Evolutionary conservation across 2,329 filamentous ascomycete species (phyloP), one percentile per base, ranked within the genome.

Genomic region (Ophiognomonia clavigignenti-juglandacearum): DNA sequence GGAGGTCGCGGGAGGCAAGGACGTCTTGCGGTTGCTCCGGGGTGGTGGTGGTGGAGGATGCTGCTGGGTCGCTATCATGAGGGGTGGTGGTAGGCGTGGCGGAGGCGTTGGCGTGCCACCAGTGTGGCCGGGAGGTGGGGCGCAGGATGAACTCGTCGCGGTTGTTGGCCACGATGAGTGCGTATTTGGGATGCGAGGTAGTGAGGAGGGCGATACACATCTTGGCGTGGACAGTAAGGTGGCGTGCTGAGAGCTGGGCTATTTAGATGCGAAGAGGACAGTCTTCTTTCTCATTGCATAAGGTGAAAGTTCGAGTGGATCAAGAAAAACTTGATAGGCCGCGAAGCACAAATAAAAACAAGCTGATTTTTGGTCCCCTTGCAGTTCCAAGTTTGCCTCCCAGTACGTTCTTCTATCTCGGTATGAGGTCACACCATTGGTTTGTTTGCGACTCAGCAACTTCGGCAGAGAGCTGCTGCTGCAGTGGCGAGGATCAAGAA

Each of bases 191-290:
- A 61, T 91, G 86, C 38, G 83, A 76, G 16, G 86, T 91, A 22
- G 86, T 88, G 49, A 88, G 70, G 38, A 91, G 71, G 40, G 82
- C 83, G 67, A 91, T 90, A 62, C 87, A 91, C 86, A 91, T 91
- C n/a, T n/a, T n/a, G n/a, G n/a, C n/a, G n/a, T n/a, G n/a, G n/a
- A n/a, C n/a, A n/a, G n/a, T n/a, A n/a, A n/a, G 47, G 41, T 64
- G 52, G 13, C 10, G 24, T 26, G 24, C 10, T 26, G n/a, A n/a
- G 32, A 34, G 11, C 8, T 16, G 6, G n/a, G 13, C 7, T 34
- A 5, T 34, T 14, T 34, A 4, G 2, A n/a, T 31, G 13, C n/a
- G 29, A 31, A 10, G 4, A 31, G n/a, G 29, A 13, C n/a, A 7
- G 3, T 35, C 7, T 16, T 35, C 6, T 16, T 18, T 7, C 6